These are phyloP conservation scores for Rutstroemia sp. DNA, from an alignment of 2,329 filamentous ascomycete genomes.

Conservation along the genomic window DNA sequence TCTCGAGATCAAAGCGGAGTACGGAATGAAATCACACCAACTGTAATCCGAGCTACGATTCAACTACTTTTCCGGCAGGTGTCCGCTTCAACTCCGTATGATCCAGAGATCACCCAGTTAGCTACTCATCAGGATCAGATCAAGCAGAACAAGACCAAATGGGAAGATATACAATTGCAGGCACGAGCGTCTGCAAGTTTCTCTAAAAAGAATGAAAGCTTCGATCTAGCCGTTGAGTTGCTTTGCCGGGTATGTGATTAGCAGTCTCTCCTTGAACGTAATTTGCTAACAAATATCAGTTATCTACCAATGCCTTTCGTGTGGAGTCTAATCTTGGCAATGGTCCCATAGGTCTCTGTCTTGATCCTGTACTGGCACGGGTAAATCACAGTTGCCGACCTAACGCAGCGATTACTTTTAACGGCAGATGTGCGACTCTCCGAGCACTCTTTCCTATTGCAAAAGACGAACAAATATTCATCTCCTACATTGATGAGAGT, in stretches of 20 bases:
- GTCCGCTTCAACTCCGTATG: constrained; percentile 16
- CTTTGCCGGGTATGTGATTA: constrained; percentile 44
- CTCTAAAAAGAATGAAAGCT: constrained; percentile 23
- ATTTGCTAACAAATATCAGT: constrained; percentile 31
- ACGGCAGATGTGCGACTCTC: constrained; percentile 43
- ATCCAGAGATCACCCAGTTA: constrained; percentile 26
- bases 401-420: constrained; percentile 50
- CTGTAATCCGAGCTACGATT: constrained; percentile 46
- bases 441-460: constrained; percentile 42
- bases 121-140: constrained; percentile 41
- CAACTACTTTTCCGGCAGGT: constrained; percentile 39
- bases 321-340: constrained; percentile 43
- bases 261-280: neutral
- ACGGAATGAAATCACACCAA: constrained; percentile 32
- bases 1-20: neutral
- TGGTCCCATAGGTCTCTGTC: constrained; percentile 45
- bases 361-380: constrained; percentile 44
- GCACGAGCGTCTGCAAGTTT: constrained; percentile 40
- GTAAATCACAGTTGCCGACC: constrained; percentile 56
- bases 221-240: constrained; percentile 35
- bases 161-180: constrained; percentile 41
- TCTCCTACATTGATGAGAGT: constrained; percentile 51
- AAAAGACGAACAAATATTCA: constrained; percentile 48
- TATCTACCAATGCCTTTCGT: constrained; percentile 56
- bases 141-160: constrained; percentile 31